These are phyloP conservation scores for Boletus coccyginus DNA, from an alignment of 768 basidiomycete species.

Conservation along the genomic window DNA sequence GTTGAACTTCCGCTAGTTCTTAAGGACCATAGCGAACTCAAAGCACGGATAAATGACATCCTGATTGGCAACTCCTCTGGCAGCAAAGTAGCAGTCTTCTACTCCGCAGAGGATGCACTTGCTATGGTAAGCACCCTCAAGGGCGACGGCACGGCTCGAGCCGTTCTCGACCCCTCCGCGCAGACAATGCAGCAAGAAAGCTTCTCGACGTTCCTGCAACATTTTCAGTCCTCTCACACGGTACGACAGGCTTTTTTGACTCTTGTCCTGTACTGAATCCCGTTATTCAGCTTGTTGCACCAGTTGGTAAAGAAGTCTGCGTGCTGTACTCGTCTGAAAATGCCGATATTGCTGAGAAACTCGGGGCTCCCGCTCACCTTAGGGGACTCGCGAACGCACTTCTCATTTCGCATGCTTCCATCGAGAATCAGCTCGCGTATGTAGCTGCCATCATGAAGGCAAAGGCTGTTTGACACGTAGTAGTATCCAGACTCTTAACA, in stretches of 20 bases:
- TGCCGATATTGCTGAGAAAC: constrained; percentile 40
- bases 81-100: constrained; percentile 61
- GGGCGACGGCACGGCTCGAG: constrained; percentile 48
- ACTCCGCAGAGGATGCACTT: constrained; percentile 43
- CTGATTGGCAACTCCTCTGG: constrained; percentile 35
- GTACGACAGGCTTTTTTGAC: constrained; percentile 34
- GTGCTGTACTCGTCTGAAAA: constrained; percentile 60
- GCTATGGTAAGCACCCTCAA: constrained; percentile 53
- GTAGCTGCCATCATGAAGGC: constrained; percentile 46
- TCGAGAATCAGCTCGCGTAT: constrained; percentile 60
- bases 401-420: constrained; percentile 53
- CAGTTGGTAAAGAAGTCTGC: constrained; percentile 49
- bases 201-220: constrained; percentile 48
- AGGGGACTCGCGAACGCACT: constrained; percentile 43
- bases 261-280: neutral
- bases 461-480: constrained; percentile 8
- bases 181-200: constrained; percentile 42
- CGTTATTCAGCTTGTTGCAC: constrained; percentile 51
- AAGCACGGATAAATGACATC: constrained; percentile 36
- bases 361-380: constrained; percentile 48
- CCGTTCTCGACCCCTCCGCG: constrained; percentile 39
- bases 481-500: neutral
- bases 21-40: constrained; percentile 36
- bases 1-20: constrained; percentile 51
- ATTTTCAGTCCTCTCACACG: constrained; percentile 51